Base-by-base conservation (phyloP, 176 grass and related monocot genomes). In the Eleusine indica region DNA sequence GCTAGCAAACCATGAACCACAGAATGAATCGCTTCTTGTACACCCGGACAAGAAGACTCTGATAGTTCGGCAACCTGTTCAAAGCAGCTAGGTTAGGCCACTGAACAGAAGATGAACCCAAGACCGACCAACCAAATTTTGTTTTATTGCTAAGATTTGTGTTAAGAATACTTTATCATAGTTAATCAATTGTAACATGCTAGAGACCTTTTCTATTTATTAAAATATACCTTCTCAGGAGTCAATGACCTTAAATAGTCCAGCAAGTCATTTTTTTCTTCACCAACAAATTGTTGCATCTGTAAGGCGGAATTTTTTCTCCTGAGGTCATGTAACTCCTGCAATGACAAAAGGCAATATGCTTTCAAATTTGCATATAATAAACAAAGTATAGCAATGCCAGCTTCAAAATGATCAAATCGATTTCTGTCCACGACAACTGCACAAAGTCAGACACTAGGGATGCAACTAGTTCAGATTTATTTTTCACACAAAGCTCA, bases 251-350 rank as follows among this genome's bases (percentile, higher is more conserved):
- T 88, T 64, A 99, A 77, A 80, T 99, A 99, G 79, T 99, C 93
- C 28, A 99, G 76, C 83, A 96, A 81, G 76, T 96, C 93, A 83
- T 94, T 94, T 85, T 94, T 96, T 80, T 96, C 96, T 74, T 98
- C 96, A 78, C 91, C 93, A 35, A 92, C 93, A 74, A 96, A 96
- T 67, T 94, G 91, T 86, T 98, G 96, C 96, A 98, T 98, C 79
- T 98, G 87, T 68, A 94, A 74, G 22, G 89, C 91, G 51, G 96
- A 94, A 87, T 96, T 92, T 85, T 89, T 96, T 66, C 83, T 95
- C 84, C 87, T 94, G 22, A 96, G 77, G 71, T 93, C 79, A 90
- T 89, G 87, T 37, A 98, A 77, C 58, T 95, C 96, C 96, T 98
- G 76, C 46, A 88, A 72, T 46, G 81, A 63, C 18, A 80, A 73